Evolutionary conservation across 116 monocot genomes (phyloP), one percentile per base, ranked within the genome.

Genomic region (Trichopus zeylanicus): DNA sequence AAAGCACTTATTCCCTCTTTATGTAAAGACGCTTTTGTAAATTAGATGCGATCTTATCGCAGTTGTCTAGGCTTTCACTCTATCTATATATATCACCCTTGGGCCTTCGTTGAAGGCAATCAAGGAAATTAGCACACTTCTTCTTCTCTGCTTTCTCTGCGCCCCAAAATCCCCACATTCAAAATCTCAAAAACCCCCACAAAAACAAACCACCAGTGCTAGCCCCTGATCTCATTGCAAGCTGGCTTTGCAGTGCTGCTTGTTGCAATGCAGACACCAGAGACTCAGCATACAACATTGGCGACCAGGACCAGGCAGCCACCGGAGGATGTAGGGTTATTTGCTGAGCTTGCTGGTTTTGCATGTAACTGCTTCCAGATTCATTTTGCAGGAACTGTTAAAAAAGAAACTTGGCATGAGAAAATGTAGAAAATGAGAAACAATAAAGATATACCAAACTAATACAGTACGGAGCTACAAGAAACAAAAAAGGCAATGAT

Each of bases 201-300:
- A n/a, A n/a, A n/a, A n/a, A n/a, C n/a, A 78, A 84, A 2, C 81
- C 84, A 3, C 81, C 84, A 9, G 56, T 53, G 59, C 39, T 76
- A 5, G 74, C 78, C 19, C 79, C 82, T 0, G 80, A 57, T 55
- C 76, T 78, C 81, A 84, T 81, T 6, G 70, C 81, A 5, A 76
- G 69, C 42, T 84, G 89, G 55, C 76, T 46, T 11, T 84, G 89
- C 26, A 84, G 53, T 10, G 78, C 77, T 3, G 65, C 60, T 61
- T 78, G 78, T 69, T 77, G 82, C 51, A 83, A 55, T 5, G 74
- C 58, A 9, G 84, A 73, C 71, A 89, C 65, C 13, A 84, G 81
- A 13, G 89, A 81, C 59, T 89, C 84, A 15, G 84, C 31, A 28
- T 84, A 84, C 4, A 78, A 51, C 81, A 89, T 84, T 0, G 89